These are phyloP conservation scores for Scutellaria galericulata DNA, from an alignment of 257 asterid species.

Conservation along the genomic window DNA sequence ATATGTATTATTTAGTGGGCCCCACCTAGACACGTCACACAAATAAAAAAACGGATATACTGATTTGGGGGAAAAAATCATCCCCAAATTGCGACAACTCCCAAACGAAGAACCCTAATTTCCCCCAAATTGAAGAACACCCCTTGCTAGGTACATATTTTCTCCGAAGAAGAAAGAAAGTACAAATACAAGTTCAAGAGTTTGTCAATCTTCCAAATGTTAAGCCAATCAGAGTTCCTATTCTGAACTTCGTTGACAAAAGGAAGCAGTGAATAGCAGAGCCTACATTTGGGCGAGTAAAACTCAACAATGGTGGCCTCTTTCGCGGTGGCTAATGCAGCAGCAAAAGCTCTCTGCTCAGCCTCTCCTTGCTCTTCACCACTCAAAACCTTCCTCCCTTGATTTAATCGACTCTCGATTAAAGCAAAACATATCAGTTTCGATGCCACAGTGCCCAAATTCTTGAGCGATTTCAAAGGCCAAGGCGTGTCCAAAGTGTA, in stretches of 20 bases:
- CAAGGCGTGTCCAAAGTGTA: constrained; percentile 73
- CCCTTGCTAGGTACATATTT: too few relatives aligned
- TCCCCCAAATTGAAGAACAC: too few relatives aligned
- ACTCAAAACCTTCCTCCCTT: constrained; percentile 40
- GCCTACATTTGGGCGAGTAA: constrained; percentile 84
- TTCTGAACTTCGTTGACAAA: constrained; percentile 72
- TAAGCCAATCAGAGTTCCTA: constrained; percentile 73
- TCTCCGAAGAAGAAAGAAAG: too few relatives aligned
- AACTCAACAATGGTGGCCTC: constrained; percentile 77
- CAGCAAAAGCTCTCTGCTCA: constrained; percentile 79
- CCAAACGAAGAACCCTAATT: too few relatives aligned
- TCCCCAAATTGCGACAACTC: too few relatives aligned
- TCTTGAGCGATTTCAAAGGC: constrained; percentile 65
- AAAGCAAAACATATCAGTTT: constrained; percentile 46
- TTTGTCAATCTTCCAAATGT: too few relatives aligned
- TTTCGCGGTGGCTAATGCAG: constrained; percentile 68
- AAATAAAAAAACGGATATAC: too few relatives aligned
- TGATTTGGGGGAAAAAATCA: too few relatives aligned
- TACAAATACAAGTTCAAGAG: too few relatives aligned
- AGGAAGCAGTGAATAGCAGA: constrained; percentile 71
- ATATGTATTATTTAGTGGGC: too few relatives aligned
- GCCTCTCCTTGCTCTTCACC: constrained; percentile 71
- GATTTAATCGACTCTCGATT: constrained; percentile 27
- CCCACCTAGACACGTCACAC: too few relatives aligned
- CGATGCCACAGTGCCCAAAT: constrained; percentile 48